Percentiles rank a stretch among this genome's conserved stretches.
Conservation (phyloP, 148 eudicot species). For the Vaccinium darrowii region DNA sequence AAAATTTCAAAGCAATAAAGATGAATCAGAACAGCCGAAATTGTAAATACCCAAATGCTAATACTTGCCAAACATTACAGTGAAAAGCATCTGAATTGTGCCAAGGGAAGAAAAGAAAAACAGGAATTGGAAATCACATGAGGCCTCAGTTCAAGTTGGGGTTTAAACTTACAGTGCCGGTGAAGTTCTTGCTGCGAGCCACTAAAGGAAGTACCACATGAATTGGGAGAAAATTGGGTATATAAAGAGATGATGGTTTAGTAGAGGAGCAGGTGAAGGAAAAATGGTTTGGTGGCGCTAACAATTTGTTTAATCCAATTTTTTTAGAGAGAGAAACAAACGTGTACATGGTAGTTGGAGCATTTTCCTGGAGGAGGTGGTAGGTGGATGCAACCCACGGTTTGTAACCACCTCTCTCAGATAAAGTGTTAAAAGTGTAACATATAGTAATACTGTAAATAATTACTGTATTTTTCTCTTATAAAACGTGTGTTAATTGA, state of each 20-base stretch:
- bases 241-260: not conserved
- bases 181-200: not conserved
- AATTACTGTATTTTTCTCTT: too few species aligned
- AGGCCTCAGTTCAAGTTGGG: not conserved
- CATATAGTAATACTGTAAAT: too few species aligned
- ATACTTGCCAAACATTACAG: not conserved
- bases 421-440: too few species aligned
- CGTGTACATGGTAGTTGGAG: not conserved
- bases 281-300: conserved; percentile 3
- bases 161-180: not conserved
- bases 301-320: not conserved
- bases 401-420: too few species aligned
- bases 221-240: not conserved
- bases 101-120: not conserved
- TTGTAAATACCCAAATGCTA: not conserved
- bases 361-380: not conserved
- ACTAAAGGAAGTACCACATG: not conserved
- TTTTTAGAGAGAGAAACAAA: not conserved
- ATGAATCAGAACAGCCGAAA: not conserved
- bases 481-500: too few species aligned
- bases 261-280: not conserved
- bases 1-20: not conserved
- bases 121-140: not conserved
- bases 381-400: not conserved
- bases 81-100: not conserved